These are phyloP conservation scores for Prosopis cineraria DNA, from an alignment of 306 rosid species.

Conservation along the genomic window DNA sequence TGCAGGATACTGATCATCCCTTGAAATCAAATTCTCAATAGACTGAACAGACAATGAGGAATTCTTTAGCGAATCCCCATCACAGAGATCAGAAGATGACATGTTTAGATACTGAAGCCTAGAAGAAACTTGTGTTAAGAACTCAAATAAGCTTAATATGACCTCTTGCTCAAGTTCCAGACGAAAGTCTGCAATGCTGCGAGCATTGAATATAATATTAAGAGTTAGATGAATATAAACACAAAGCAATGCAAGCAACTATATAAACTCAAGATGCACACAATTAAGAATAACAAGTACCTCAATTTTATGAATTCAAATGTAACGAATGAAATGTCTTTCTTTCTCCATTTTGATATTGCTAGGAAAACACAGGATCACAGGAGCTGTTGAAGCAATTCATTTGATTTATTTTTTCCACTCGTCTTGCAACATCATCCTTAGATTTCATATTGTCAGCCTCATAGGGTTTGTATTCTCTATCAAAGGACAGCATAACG, in stretches of 20 bases:
- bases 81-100: constrained; percentile 53
- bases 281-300: constrained; percentile 44
- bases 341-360: constrained; percentile 94
- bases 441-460: constrained; percentile 45
- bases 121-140: constrained; percentile 63
- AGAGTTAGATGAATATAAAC: constrained; percentile 1
- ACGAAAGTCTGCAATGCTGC: constrained; percentile 84
- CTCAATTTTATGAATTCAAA: constrained; percentile 86
- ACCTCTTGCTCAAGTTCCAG: constrained; percentile 95
- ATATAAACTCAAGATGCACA: constrained; percentile 20
- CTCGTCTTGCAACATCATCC: constrained; percentile 47
- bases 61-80: constrained; percentile 41
- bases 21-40: constrained; percentile 43
- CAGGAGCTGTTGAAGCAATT: constrained; percentile 44
- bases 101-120: constrained; percentile 52
- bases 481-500: constrained; percentile 76
- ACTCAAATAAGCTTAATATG: constrained; percentile 83
- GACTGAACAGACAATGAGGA: constrained; percentile 43
- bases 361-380: constrained; percentile 71
- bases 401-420: constrained; percentile 49
- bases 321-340: constrained; percentile 80
- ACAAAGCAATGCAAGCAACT: neutral
- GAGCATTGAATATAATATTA: constrained; percentile 41
- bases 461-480: constrained; percentile 52
- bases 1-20: constrained; percentile 41